phyloP scores from a whole-genome alignment of 208 protist genomes.

The Blechomonas ayalai region DNA sequence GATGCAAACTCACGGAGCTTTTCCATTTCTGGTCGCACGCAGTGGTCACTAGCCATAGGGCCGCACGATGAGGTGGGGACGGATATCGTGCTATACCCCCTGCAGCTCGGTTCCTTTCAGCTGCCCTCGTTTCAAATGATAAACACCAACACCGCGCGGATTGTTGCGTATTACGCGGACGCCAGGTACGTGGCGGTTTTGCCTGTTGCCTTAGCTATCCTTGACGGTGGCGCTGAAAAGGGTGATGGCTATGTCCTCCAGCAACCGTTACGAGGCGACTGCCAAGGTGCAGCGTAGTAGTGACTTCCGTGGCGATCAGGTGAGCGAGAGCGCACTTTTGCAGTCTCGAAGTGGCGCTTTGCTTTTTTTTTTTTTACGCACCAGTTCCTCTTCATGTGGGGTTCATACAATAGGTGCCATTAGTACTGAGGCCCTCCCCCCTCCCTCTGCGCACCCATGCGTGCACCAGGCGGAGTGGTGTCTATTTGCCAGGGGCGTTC shows the following conservation, averaged over 20 bases:
- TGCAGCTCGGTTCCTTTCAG: conserved; percentile 6
- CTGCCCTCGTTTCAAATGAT: conserved; percentile 10
- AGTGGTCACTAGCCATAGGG: conserved; percentile 22
- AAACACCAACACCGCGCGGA: background rate
- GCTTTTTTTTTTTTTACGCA: no score
- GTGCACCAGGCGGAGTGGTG: no score
- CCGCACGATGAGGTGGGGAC: conserved; percentile 13
- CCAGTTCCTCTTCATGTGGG: no score
- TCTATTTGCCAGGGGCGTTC: no score
- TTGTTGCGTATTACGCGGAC: conserved; percentile 12
- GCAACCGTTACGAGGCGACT: background rate
- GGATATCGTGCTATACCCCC: conserved; percentile 23
- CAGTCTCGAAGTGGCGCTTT: no score
- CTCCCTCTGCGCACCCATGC: no score
- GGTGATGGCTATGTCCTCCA: conserved; percentile 5
- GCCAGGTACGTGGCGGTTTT: conserved; percentile 28
- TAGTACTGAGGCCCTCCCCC: no score
- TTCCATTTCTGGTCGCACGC: conserved; percentile 17
- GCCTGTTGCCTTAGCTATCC: conserved; percentile 6
- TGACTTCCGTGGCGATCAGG: background rate
- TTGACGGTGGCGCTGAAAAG: background rate
- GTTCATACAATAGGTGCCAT: no score
- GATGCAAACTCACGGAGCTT: conserved; percentile 18
- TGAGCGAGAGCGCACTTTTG: no score
- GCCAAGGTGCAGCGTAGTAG: background rate